Conservation (phyloP, 345 rosid genomes). For the Anastatica hierochuntica region DNA sequence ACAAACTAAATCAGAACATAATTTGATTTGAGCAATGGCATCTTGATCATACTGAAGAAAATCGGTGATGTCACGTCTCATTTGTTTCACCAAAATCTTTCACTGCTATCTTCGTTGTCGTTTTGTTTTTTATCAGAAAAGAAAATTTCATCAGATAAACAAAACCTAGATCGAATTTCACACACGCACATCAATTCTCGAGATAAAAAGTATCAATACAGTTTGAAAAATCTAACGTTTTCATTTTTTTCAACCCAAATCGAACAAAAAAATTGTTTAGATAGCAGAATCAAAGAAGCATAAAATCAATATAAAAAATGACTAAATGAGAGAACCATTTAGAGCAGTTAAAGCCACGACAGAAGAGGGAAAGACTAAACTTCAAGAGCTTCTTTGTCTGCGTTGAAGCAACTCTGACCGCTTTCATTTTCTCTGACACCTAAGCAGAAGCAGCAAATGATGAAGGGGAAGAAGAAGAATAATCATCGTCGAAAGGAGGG, state of each 20-base stretch:
- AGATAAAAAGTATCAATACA: background rate
- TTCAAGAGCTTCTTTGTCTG: conserved; percentile 57
- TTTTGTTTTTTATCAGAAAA: conserved; percentile 44
- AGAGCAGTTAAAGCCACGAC: conserved; percentile 61
- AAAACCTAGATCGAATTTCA: too few species aligned
- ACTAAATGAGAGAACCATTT: conserved; percentile 90
- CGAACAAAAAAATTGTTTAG: too few species aligned
- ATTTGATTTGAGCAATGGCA: conserved; percentile 88
- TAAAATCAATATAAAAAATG: background rate
- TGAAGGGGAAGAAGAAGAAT: background rate
- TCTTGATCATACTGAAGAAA: conserved; percentile 88
- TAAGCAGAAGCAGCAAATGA: conserved; percentile 4
- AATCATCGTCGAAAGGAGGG: too few species aligned
- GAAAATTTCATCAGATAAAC: too few species aligned
- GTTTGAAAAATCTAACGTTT: background rate
- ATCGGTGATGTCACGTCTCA: conserved; percentile 87
- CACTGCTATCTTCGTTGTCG: conserved; percentile 97
- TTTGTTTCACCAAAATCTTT: conserved; percentile 74
- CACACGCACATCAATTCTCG: background rate
- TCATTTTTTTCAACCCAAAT: too few species aligned
- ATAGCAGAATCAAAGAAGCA: background rate
- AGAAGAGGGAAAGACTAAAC: conserved; percentile 53
- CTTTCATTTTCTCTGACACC: conserved; percentile 36
- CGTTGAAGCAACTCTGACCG: conserved; percentile 34
- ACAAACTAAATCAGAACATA: too few species aligned